Evolutionary conservation across 31 red algal species (phyloP).

Genomic region (Porphyra umbilicalis): DNA sequence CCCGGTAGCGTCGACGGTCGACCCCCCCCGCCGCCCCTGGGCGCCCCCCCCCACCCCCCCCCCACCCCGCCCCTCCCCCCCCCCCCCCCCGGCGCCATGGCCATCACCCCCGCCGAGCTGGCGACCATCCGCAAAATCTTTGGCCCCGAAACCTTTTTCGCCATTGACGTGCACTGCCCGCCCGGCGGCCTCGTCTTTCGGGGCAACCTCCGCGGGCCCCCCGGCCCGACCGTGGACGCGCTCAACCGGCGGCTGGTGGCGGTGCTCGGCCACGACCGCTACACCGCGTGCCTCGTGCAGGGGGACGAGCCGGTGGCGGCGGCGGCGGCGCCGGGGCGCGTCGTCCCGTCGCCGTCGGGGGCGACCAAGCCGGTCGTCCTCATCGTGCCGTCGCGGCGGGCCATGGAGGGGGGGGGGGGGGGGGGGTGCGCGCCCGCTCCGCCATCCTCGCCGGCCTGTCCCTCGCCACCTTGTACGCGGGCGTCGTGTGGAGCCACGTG

Average conservation of each 20-base stretch:
- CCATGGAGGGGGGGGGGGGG: neutral
- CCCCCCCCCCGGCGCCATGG: slow-evolving; percentile 16
- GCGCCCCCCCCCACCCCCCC: neutral
- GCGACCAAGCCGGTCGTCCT: neutral
- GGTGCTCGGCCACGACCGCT: slow-evolving; percentile 49
- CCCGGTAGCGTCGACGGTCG: neutral
- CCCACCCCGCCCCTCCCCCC: neutral
- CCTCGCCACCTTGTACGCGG: neutral
- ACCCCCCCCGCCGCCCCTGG: neutral
- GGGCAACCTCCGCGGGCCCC: slow-evolving; percentile 65
- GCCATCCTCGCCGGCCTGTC: neutral
- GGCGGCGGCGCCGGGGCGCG: neutral
- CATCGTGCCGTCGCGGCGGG: neutral
- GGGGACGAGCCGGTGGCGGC: slow-evolving; percentile 42
- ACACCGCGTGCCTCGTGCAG: slow-evolving; percentile 61
- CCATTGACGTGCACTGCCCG: slow-evolving; percentile 55
- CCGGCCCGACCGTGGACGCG: slow-evolving; percentile 21
- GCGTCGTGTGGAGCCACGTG: neutral
- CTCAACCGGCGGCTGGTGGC: slow-evolving; percentile 28
- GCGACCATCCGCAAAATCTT: slow-evolving; percentile 62
- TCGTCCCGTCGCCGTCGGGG: neutral
- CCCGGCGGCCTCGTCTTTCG: slow-evolving; percentile 74
- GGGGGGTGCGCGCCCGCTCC: neutral
- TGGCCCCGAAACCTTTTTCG: slow-evolving; percentile 80
- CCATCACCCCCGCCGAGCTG: slow-evolving; percentile 49